Evolutionary conservation across 176 grass and related monocot species (phyloP).

Genomic region (Miscanthus lutarioriparius): DNA sequence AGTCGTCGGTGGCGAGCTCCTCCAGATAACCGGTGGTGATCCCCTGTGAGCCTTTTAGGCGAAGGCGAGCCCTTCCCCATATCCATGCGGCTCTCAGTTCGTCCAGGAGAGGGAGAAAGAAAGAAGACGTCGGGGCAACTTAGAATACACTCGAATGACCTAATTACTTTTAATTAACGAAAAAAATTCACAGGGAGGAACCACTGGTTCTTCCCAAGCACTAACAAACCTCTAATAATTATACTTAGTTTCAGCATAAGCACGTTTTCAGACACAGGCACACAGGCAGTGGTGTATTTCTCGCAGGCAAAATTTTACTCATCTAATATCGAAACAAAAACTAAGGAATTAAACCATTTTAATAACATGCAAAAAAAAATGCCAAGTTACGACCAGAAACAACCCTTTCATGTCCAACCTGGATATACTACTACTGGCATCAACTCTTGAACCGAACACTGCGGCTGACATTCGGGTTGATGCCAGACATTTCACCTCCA

Average conservation of each 20-base stretch:
- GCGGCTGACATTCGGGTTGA: conserved; percentile 65
- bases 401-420: background rate
- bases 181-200: too few relatives aligned
- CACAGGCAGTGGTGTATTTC: background rate
- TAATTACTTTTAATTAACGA: too few relatives aligned
- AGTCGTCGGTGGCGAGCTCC: too few relatives aligned
- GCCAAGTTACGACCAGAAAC: background rate
- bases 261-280: background rate
- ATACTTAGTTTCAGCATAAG: background rate
- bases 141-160: too few relatives aligned
- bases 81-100: too few relatives aligned
- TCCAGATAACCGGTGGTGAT: too few relatives aligned
- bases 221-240: too few relatives aligned
- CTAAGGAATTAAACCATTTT: background rate
- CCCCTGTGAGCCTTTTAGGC: too few relatives aligned
- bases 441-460: background rate
- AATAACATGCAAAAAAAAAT: background rate
- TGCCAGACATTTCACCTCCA: conserved; percentile 82
- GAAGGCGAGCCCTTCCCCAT: too few relatives aligned
- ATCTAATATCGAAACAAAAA: background rate
- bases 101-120: too few relatives aligned
- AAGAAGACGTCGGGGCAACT: too few relatives aligned
- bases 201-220: too few relatives aligned
- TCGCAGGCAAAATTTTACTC: background rate
- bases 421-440: background rate